These are phyloP conservation scores for Coemansia sp. DNA, from an alignment of 192 early-diverging fungal species.

Conservation along the genomic window DNA sequence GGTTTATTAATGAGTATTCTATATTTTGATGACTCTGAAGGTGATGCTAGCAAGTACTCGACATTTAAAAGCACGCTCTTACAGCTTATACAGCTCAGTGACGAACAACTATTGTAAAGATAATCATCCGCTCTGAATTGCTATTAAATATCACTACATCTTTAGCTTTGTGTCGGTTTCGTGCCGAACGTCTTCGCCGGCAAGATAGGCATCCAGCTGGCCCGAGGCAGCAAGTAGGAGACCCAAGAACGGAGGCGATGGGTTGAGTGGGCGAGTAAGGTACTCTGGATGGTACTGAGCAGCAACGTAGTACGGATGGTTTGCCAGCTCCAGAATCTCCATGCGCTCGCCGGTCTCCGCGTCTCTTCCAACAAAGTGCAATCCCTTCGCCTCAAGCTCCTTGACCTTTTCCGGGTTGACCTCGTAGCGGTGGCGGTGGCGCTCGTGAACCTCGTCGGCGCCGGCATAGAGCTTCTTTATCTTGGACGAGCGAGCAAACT, in stretches of 20 bases:
- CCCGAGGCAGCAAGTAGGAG: constrained; percentile 84
- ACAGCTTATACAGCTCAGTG: too few relatives aligned
- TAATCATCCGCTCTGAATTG: not conserved
- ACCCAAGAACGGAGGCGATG: constrained; percentile 89
- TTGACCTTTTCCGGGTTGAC: constrained; percentile 85
- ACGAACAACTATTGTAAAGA: not conserved
- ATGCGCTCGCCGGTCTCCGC: constrained; percentile 91
- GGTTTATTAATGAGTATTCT: too few relatives aligned
- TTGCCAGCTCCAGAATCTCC: constrained; percentile 89
- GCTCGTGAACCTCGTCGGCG: constrained; percentile 69
- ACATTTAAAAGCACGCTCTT: too few relatives aligned
- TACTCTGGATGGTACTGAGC: constrained; percentile 98
- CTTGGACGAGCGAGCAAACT: constrained; percentile 54
- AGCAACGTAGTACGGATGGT: constrained; percentile 94
- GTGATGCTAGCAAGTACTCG: too few relatives aligned
- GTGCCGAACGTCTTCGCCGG: constrained; percentile 17
- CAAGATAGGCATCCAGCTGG: constrained; percentile 57
- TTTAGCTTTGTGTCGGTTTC: constrained; percentile 43
- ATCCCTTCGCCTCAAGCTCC: constrained; percentile 73
- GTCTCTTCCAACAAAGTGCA: constrained; percentile 89
- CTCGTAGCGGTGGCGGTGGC: constrained; percentile 98
- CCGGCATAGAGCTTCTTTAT: constrained; percentile 67
- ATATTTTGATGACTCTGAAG: too few relatives aligned
- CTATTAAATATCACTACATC: constrained; percentile 14
- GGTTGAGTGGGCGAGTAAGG: constrained; percentile 89